phyloP scores from a whole-genome alignment of 768 basidiomycete species.

The Lyophyllum atratum region DNA sequence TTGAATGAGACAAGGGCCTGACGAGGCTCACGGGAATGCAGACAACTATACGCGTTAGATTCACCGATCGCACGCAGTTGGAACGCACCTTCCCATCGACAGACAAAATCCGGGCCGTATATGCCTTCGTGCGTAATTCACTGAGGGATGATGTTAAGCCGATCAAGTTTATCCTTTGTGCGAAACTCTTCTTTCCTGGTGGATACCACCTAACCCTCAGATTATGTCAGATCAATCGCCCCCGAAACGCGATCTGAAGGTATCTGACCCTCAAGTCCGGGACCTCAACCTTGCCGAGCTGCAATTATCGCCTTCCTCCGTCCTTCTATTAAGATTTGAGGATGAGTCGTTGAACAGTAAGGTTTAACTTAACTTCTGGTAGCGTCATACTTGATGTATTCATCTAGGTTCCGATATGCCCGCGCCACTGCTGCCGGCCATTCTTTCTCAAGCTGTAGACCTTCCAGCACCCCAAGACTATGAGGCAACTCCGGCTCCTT shows the following conservation, averaged over 20 bases:
- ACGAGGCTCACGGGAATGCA: conserved; percentile 28
- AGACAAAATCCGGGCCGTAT: conserved; percentile 79
- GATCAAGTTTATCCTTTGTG: conserved; percentile 85
- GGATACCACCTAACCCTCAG: not conserved
- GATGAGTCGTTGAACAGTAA: conserved; percentile 71
- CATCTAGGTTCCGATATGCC: conserved; percentile 49
- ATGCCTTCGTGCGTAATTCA: conserved; percentile 77
- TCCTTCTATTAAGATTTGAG: conserved; percentile 76
- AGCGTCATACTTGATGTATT: not conserved
- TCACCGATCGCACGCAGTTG: conserved; percentile 78
- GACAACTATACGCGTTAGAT: conserved; percentile 83
- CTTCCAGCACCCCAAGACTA: conserved; percentile 58
- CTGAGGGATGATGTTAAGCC: conserved; percentile 76
- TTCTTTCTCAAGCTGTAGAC: conserved; percentile 63
- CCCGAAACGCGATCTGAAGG: conserved; percentile 81
- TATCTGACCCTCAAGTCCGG: conserved; percentile 73
- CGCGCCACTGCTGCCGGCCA: conserved; percentile 62
- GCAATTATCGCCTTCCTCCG: conserved; percentile 76
- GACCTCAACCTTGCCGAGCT: conserved; percentile 69
- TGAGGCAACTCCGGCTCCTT: conserved; percentile 15
- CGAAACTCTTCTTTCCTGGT: conserved; percentile 26
- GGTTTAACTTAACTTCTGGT: conserved; percentile 18
- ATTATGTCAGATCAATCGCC: conserved; percentile 67
- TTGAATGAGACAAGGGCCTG: not conserved
- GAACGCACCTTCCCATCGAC: conserved; percentile 79